Conservation (phyloP, 2,329 filamentous ascomycete genomes). For the Aspergillus sp. region DNA sequence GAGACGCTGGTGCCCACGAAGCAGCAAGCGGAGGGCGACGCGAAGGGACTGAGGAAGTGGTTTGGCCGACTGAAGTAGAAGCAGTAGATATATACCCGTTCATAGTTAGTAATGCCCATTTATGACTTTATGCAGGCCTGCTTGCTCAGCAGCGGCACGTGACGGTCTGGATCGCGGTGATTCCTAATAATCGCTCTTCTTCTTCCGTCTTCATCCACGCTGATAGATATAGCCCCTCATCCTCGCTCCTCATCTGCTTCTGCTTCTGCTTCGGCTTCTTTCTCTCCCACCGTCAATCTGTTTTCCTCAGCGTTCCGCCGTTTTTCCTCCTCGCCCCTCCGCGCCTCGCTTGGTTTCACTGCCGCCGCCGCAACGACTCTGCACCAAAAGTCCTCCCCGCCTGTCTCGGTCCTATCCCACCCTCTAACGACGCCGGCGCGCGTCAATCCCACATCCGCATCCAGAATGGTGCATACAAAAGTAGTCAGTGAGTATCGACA, state of each 20-base stretch:
- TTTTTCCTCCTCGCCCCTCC: slow-evolving; percentile 51
- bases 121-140: too few relatives aligned
- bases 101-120: too few relatives aligned
- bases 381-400: slow-evolving; percentile 47
- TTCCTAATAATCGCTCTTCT: background rate
- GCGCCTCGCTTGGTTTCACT: slow-evolving; percentile 63
- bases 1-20: slow-evolving; percentile 6
- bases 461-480: slow-evolving; percentile 76
- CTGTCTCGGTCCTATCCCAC: slow-evolving; percentile 25
- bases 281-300: slow-evolving; percentile 60
- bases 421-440: slow-evolving; percentile 30
- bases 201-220: slow-evolving; percentile 3
- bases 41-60: slow-evolving; percentile 20
- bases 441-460: slow-evolving; percentile 28
- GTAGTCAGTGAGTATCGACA: slow-evolving; percentile 62
- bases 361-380: slow-evolving; percentile 63
- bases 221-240: slow-evolving; percentile 13
- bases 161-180: slow-evolving; percentile 1
- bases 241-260: slow-evolving; percentile 6
- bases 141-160: slow-evolving; percentile 4
- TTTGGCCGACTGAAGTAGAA: slow-evolving; percentile 16
- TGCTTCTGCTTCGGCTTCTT: slow-evolving; percentile 7
- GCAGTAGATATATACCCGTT: too few relatives aligned
- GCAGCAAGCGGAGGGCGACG: slow-evolving; percentile 8
- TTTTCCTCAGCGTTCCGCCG: slow-evolving; percentile 76